phyloP scores from a whole-genome alignment of 2,329 filamentous ascomycete species.

The Penicillium sp. region DNA sequence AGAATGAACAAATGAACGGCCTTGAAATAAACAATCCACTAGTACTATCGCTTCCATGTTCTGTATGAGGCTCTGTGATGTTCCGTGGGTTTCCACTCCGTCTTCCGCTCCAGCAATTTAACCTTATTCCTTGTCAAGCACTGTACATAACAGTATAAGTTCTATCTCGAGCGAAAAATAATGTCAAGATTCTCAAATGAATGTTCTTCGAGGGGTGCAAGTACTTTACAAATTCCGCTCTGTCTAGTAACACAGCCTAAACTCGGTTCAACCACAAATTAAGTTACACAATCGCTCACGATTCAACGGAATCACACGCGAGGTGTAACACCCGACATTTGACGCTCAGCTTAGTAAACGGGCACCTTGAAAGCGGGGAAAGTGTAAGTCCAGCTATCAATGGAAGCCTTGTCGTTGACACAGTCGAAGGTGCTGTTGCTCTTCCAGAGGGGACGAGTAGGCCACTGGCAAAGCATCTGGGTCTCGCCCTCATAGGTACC shows the following conservation, averaged over 20 bases:
- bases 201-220: too few relatives aligned
- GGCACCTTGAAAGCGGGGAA: slow-evolving; percentile 44
- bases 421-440: slow-evolving; percentile 39
- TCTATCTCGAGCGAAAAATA: too few relatives aligned
- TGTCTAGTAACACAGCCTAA: too few relatives aligned
- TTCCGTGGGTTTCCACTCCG: background rate
- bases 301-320: too few relatives aligned
- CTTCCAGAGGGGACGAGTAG: slow-evolving; percentile 34
- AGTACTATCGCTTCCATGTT: background rate
- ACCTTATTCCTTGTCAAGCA: too few relatives aligned
- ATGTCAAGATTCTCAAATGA: too few relatives aligned
- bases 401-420: slow-evolving; percentile 40
- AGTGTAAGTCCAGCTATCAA: slow-evolving; percentile 45
- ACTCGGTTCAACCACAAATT: background rate
- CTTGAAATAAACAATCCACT: background rate
- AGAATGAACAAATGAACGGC: background rate
- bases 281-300: background rate
- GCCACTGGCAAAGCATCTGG: slow-evolving; percentile 40
- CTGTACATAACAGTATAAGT: too few relatives aligned
- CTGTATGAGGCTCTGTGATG: background rate
- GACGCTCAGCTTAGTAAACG: slow-evolving; percentile 32
- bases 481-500: slow-evolving; percentile 34
- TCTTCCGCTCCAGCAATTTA: too few relatives aligned
- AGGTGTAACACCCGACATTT: background rate
- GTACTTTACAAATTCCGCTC: too few relatives aligned